phyloP scores from a whole-genome alignment of 2,329 filamentous ascomycete genomes.

The Helotiales sp. region DNA sequence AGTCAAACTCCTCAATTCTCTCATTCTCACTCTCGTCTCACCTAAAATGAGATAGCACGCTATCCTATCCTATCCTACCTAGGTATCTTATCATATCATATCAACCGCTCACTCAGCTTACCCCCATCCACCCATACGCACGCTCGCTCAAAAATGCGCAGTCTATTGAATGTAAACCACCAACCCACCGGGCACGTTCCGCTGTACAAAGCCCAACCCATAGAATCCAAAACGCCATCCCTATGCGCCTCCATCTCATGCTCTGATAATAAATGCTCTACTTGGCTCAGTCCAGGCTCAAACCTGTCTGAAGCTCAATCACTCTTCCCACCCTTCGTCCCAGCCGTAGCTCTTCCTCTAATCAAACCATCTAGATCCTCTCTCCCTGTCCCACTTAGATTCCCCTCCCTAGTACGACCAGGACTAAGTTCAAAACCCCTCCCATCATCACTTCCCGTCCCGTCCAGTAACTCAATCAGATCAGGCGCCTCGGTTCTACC shows the following conservation, averaged over 20 bases:
- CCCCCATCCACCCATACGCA: background rate
- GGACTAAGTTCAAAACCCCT: constrained; percentile 33
- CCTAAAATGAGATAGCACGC: background rate
- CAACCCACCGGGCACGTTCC: background rate
- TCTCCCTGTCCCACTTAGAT: constrained; percentile 25
- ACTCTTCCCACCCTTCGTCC: constrained; percentile 27
- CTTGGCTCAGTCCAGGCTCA: background rate
- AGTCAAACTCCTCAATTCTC: background rate
- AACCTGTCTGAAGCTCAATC: constrained; percentile 14
- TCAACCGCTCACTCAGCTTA: background rate
- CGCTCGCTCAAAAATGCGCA: background rate
- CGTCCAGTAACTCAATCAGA: constrained; percentile 71
- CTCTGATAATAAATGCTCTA: background rate
- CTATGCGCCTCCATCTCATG: constrained; percentile 9
- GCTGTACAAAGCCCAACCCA: background rate
- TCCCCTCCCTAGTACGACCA: constrained; percentile 18
- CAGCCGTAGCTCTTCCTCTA: constrained; percentile 16
- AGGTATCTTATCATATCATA: background rate
- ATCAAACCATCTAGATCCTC: constrained; percentile 17
- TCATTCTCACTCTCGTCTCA: too few species aligned
- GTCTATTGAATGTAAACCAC: background rate
- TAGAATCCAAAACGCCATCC: constrained; percentile 3
- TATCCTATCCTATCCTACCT: background rate
- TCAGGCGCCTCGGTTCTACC: constrained; percentile 53
- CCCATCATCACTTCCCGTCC: constrained; percentile 56